These are phyloP conservation scores for Orbilia javanica DNA, from an alignment of 2,329 filamentous ascomycete species.

Conservation along the genomic window DNA sequence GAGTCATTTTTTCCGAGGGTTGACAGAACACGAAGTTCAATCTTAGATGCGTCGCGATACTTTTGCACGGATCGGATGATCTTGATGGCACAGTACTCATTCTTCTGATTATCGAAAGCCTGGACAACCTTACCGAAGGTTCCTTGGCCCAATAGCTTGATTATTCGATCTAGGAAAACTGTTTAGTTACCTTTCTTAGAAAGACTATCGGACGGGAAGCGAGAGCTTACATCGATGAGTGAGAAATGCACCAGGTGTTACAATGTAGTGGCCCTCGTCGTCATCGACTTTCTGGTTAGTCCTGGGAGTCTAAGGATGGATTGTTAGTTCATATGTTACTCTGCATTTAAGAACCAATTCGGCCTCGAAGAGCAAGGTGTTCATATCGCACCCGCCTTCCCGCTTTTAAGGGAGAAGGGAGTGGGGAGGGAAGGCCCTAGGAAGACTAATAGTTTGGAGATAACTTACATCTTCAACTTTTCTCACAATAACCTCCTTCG, in stretches of 20 bases:
- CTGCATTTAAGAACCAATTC: background rate
- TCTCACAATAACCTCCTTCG: constrained; percentile 78
- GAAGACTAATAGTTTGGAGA: constrained; percentile 8
- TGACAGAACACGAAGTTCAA: constrained; percentile 91
- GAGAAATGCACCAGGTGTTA: constrained; percentile 84
- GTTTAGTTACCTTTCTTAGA: constrained; percentile 7
- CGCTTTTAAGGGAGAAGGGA: too few species aligned
- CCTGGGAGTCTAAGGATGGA: constrained; percentile 29
- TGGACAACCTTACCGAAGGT: constrained; percentile 99
- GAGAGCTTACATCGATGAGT: constrained; percentile 84
- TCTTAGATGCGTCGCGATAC: constrained; percentile 94
- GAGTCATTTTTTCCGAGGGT: constrained; percentile 92
- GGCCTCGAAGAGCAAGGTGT: background rate
- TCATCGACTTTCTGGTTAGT: constrained; percentile 80
- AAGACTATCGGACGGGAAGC: background rate
- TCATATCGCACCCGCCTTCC: background rate
- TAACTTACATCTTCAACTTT: constrained; percentile 73
- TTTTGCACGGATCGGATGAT: constrained; percentile 99
- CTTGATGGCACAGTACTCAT: constrained; percentile 90
- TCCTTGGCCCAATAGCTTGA: constrained; percentile 90
- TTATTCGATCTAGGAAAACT: constrained; percentile 79
- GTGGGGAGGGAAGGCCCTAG: background rate
- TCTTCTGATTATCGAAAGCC: constrained; percentile 82
- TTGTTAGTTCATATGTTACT: constrained; percentile 35
- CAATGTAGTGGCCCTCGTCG: constrained; percentile 96